Evolutionary conservation across 2,329 filamentous ascomycete species (phyloP), one percentile per base, ranked within the genome.

Genomic region (Penicillium sp.): DNA sequence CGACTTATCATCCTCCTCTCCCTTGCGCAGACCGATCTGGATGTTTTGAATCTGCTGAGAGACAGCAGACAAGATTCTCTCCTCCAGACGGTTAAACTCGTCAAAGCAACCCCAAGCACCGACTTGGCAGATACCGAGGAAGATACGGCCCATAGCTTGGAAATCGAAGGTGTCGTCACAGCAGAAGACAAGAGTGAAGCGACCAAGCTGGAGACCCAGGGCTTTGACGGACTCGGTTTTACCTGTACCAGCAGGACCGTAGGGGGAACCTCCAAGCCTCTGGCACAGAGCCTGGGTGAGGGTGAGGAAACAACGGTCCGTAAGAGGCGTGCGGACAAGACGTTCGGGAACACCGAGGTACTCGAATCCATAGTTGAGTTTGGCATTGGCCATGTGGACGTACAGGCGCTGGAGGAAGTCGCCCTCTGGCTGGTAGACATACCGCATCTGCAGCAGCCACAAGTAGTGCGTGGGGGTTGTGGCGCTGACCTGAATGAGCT

Each of bases 31-130:
- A 47, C 94, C 93, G 54, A 97, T 82, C 69, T 99, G 93, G 52
- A 99, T 99, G 65, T 99, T 98, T 65, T 99, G 93, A 43, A 99
- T 95, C 67, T 98, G 94, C 69, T 99, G 93, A 16, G 94, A 98
- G 13, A 99, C 94, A 14, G 93, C 93, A 36, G 94, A 98, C 51
- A 99, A 72, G 50, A 99, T 99, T 55, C 93, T 84, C 73, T 99
- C 93, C 64, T 99, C 93, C 16, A 99, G 77, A 79, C 93, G 87
- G 71, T 99, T 99, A 77, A 99, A 99, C 74, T 99, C 93, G 64
- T 99, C 93, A 70, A 99, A 99, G 75, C 93, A 99, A 62, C 94
- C 94, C 93, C 93, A 99, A 4, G 93, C 93, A 67, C 93, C 93
- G 39, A 99, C 93, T 69, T 98, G 93, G 68, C 94, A 98, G 52